Evolutionary conservation across 805 yeast genomes (phyloP).

Genomic region (Candida sithepensis): DNA sequence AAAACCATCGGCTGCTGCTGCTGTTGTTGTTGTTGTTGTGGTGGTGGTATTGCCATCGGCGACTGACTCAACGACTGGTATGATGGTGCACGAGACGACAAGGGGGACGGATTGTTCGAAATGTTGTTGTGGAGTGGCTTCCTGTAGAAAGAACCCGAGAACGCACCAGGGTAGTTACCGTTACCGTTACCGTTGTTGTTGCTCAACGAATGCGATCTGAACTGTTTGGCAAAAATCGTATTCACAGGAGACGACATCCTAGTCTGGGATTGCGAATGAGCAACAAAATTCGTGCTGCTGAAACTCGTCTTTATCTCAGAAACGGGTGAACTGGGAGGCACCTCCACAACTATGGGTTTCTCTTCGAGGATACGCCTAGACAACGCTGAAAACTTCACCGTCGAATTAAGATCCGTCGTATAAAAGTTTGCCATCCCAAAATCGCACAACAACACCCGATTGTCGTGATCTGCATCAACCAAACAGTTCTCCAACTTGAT

Average conservation of each 20-base stretch:
- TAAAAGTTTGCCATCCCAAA: conserved; percentile 70
- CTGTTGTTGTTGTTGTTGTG: no score
- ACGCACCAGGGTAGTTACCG: not conserved
- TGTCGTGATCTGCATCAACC: conserved; percentile 39
- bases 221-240: not conserved
- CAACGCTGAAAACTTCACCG: conserved; percentile 11
- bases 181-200: no score
- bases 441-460: conserved; percentile 66
- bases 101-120: not conserved
- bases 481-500: conserved; percentile 78
- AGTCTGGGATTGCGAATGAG: not conserved
- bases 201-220: not conserved
- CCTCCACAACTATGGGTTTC: conserved; percentile 13
- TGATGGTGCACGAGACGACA: conserved; percentile 2
- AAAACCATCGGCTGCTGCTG: no score
- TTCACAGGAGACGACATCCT: not conserved
- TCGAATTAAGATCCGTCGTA: conserved; percentile 9
- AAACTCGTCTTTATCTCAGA: not conserved
- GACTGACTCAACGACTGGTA: not conserved
- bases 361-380: conserved; percentile 14
- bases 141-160: not conserved
- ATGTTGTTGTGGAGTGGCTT: not conserved
- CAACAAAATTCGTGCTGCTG: not conserved
- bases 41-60: no score
- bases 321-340: not conserved